phyloP scores from a whole-genome alignment of 2,329 filamentous ascomycete species.

The Claviceps maximensis region DNA sequence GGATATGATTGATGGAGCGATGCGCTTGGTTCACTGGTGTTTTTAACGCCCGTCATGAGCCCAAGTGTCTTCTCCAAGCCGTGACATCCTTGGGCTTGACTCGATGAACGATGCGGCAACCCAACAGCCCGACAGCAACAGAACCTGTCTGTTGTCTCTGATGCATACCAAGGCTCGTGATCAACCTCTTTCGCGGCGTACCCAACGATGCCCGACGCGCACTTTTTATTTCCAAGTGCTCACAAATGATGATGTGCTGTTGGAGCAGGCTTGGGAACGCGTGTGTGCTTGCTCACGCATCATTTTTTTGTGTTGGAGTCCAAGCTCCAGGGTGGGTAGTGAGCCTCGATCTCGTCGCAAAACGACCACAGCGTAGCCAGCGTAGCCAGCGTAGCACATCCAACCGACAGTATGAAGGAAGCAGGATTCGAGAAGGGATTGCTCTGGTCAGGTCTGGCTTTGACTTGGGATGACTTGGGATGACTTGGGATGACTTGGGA shows the following conservation, averaged over 20 bases:
- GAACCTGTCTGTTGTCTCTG: background rate
- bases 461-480: no score
- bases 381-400: no score
- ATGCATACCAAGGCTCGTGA: background rate
- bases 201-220: slow-evolving; percentile 6
- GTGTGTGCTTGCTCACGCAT: slow-evolving; percentile 1
- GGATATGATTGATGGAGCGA: background rate
- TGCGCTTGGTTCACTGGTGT: background rate
- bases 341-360: background rate
- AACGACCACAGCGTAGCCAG: background rate
- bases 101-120: background rate
- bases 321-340: background rate
- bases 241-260: background rate
- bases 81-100: slow-evolving; percentile 1
- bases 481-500: background rate
- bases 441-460: no score
- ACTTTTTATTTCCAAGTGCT: background rate
- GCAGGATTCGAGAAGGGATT: background rate
- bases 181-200: background rate
- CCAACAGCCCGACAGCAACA: background rate
- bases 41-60: background rate
- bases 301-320: slow-evolving; percentile 1
- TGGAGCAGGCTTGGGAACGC: background rate
- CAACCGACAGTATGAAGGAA: background rate
- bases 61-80: background rate